Conservation (phyloP, 345 rosid species). For the Fremontodendron californicum region DNA sequence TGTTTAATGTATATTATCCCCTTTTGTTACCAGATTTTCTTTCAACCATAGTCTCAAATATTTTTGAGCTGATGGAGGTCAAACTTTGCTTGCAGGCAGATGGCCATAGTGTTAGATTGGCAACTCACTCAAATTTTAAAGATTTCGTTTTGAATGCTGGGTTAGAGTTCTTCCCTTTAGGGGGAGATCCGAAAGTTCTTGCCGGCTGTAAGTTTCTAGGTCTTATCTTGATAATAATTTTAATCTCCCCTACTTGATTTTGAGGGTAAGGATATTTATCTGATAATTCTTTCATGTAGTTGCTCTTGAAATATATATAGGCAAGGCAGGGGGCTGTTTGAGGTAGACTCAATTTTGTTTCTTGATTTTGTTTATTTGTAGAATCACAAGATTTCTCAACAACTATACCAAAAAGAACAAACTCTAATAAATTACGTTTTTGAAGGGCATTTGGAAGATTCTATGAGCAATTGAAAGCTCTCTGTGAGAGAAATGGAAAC, state of each 20-base stretch:
- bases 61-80: neutral
- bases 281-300: neutral
- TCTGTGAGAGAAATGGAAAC: neutral
- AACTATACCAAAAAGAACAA: neutral
- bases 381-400: neutral
- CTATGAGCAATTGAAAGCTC: neutral
- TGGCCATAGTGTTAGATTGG: constrained; percentile 98
- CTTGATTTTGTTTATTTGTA: neutral
- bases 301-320: neutral
- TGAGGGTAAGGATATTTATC: neutral
- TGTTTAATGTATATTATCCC: neutral
- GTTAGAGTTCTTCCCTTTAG: constrained; percentile 87
- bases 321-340: neutral
- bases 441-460: neutral
- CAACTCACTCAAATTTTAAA: constrained; percentile 95
- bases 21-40: neutral
- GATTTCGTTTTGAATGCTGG: constrained; percentile 97
- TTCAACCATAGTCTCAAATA: neutral
- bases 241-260: neutral
- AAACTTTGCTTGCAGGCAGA: constrained; percentile 62
- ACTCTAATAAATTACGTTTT: neutral
- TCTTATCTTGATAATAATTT: neutral
- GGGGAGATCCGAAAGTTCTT: constrained; percentile 96
- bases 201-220: constrained; percentile 81
- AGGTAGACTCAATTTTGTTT: neutral